phyloP scores from a whole-genome alignment of 139 green algal genomes.

The Micromonas pusilla region DNA sequence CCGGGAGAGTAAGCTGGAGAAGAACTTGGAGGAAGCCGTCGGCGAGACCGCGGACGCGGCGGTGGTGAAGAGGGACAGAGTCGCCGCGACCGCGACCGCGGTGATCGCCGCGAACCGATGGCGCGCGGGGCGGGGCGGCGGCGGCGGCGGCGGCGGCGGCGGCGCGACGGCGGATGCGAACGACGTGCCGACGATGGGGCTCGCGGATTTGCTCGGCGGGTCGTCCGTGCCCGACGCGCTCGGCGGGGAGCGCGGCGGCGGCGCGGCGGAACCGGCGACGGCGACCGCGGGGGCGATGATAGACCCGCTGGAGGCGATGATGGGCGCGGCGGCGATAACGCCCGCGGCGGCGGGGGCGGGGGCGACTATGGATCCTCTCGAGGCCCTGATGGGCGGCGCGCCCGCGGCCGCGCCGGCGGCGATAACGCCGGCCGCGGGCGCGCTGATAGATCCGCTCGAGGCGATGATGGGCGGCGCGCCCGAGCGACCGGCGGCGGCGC shows the following conservation, averaged over 20 bases:
- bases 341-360: background rate
- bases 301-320: too few species aligned
- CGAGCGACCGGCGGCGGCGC: conserved; percentile 13
- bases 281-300: too few species aligned
- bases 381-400: too few species aligned
- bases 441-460: conserved; percentile 22
- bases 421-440: background rate
- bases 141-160: too few species aligned
- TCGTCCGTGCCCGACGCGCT: background rate
- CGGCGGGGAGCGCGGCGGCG: background rate
- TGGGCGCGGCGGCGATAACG: background rate
- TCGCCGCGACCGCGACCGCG: too few species aligned
- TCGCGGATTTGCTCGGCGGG: background rate
- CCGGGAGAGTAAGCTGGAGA: conserved; percentile 30
- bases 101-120: background rate
- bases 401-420: background rate
- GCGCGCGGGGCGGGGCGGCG: too few species aligned
- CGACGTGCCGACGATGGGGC: background rate
- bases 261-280: too few species aligned
- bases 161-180: too few species aligned
- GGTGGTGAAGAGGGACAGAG: background rate
- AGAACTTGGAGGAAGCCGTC: conserved; percentile 22
- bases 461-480: too few species aligned
- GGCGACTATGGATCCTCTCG: too few species aligned
- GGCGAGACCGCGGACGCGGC: conserved; percentile 5